Base-by-base conservation (phyloP, 2,329 filamentous ascomycete genomes). In the Botrytis fabae region DNA sequence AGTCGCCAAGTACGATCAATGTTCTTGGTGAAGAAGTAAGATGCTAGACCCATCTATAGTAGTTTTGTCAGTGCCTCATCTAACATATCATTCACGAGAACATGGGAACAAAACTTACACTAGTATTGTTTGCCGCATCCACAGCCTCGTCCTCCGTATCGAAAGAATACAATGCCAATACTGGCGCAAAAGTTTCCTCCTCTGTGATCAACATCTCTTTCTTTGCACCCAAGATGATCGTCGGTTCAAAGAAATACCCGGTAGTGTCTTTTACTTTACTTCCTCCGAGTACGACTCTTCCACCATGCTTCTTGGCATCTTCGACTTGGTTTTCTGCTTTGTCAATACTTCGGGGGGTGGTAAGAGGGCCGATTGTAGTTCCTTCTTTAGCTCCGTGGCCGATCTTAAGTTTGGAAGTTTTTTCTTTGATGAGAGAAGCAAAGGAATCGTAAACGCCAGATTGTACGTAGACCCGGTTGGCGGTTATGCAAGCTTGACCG, bases 171-270 rank as follows among this genome's bases (percentile, higher is more conserved):
- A 93, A 81, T 0, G 89, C 90, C 38, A 86, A 84, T 48, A 92
- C 85, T 0, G 90, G 90, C 0, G 88, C 89, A 77, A 93, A 92
- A 0, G 86, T 88, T 81, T 92, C 90, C 77, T 92, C 90, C 0
- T 83, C 82, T 2, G 83, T 84, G 54, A 88, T 84, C 44, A 84
- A 76, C 89, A 92, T 91, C 2, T 89, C 84, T 16, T 84, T 81
- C 10, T 84, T 89, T 75, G 90, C 87, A 7, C 86, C 86, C 0
- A 85, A 85, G 59, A 93, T 85, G 72, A 92, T 87, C 0, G 90
- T 92, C 1, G 89, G 90, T 79, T 91, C 85, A 81, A 92, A 92
- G 84, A 92, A 93, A 81, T 91, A 93, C 7, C 90, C 89, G 0
- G 83, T 82, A 14, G 83, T 80, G 38, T 80, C 79, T 2, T 83